Conservation (phyloP, 2,329 filamentous ascomycete species). For the Aspergillus sp. region DNA sequence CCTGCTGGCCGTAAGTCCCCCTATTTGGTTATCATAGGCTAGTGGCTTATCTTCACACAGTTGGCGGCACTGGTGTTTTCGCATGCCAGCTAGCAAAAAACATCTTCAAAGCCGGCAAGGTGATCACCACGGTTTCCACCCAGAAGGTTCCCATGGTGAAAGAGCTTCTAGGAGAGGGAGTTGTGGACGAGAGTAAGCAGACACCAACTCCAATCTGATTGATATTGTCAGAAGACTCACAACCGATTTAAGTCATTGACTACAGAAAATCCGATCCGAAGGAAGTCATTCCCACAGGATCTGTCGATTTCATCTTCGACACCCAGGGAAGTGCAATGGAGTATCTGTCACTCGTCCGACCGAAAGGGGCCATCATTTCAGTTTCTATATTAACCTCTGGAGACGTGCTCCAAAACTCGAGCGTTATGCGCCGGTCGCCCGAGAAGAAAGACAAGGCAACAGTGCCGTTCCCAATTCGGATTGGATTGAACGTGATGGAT, state of each 20-base stretch:
- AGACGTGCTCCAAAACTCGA: slow-evolving; percentile 31
- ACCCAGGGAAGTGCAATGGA: slow-evolving; percentile 45
- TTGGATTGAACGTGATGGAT: slow-evolving; percentile 30
- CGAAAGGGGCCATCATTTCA: slow-evolving; percentile 36
- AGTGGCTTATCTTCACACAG: slow-evolving; percentile 9
- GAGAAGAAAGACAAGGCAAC: too few species aligned
- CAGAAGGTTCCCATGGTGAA: slow-evolving; percentile 50
- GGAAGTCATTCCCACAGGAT: slow-evolving; percentile 41
- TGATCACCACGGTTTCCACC: slow-evolving; percentile 56
- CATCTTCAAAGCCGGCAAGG: slow-evolving; percentile 46
- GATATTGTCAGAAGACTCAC: not conserved
- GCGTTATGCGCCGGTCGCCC: slow-evolving; percentile 21
- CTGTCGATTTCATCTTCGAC: slow-evolving; percentile 54
- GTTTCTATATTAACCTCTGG: slow-evolving; percentile 41
- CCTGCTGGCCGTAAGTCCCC: slow-evolving; percentile 41
- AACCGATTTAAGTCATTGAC: slow-evolving; percentile 42
- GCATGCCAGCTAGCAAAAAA: slow-evolving; percentile 53
- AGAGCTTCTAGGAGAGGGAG: slow-evolving; percentile 41
- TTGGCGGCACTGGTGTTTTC: slow-evolving; percentile 50
- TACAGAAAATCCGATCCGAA: slow-evolving; percentile 47
- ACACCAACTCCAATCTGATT: not conserved
- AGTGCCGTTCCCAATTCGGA: slow-evolving; percentile 8
- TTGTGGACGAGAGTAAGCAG: slow-evolving; percentile 45
- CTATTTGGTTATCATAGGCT: not conserved
- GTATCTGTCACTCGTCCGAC: slow-evolving; percentile 46